Evolutionary conservation across 345 rosid species (phyloP).

Genomic region (Melaleuca alternifolia): DNA sequence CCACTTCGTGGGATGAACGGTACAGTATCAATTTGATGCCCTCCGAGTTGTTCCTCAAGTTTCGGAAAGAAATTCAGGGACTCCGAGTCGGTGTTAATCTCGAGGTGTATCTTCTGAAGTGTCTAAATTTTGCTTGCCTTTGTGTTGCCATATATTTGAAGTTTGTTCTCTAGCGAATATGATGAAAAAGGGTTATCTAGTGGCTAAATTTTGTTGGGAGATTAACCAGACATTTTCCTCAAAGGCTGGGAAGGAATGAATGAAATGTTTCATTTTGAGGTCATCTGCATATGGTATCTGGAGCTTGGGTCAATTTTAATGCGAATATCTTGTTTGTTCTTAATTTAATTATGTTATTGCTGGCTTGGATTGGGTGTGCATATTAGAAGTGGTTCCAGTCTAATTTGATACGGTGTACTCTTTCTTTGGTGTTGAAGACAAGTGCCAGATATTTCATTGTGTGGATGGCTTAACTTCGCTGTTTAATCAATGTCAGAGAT

Average conservation of each 20-base stretch:
- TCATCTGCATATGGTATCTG: background rate
- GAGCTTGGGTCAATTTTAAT: background rate
- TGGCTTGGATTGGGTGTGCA: background rate
- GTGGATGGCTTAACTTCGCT: background rate
- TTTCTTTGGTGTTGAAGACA: background rate
- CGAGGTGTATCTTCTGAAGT: conserved; percentile 32
- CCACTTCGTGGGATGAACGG: conserved; percentile 78
- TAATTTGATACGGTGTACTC: background rate
- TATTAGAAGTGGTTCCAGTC: background rate
- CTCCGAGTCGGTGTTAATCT: conserved; percentile 81
- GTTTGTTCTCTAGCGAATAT: background rate
- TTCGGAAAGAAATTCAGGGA: conserved; percentile 79
- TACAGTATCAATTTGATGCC: conserved; percentile 68
- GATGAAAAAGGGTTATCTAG: background rate
- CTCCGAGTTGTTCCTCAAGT: conserved; percentile 74
- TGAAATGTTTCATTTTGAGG: background rate
- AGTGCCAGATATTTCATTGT: background rate
- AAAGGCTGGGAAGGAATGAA: background rate
- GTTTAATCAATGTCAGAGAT: background rate
- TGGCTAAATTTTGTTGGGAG: background rate
- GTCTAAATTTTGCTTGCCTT: background rate
- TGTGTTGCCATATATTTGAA: background rate
- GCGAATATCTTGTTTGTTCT: background rate
- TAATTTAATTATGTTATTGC: background rate
- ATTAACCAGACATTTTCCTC: background rate